Evolutionary conservation across 192 early-diverging fungal genomes (phyloP).

Genomic region (Linnemannia elongata): DNA sequence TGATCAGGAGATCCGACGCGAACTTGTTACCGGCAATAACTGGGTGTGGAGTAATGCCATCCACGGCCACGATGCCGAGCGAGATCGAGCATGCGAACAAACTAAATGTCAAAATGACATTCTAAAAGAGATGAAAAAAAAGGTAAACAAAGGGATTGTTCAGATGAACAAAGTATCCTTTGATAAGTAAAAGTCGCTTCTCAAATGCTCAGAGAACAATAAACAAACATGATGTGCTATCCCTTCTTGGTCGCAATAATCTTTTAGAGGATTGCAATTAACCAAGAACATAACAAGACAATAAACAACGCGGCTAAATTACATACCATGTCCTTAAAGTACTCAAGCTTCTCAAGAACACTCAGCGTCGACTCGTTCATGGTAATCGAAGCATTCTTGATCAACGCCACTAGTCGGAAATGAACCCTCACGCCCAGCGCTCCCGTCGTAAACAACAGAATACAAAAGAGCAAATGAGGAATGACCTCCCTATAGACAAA

Average conservation of each 20-base stretch:
- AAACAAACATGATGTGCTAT: neutral
- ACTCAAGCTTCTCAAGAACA: conserved; percentile 45
- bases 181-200: neutral
- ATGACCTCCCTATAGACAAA: conserved; percentile 29
- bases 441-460: conserved; percentile 29
- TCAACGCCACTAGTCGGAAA: conserved; percentile 23
- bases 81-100: conserved; percentile 33
- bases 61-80: conserved; percentile 31
- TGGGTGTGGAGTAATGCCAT: conserved; percentile 28
- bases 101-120: conserved; percentile 42
- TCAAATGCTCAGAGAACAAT: neutral
- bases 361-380: conserved; percentile 33
- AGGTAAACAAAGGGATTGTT: neutral
- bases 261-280: neutral
- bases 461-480: conserved; percentile 47
- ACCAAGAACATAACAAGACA: neutral
- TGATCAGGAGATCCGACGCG: conserved; percentile 51
- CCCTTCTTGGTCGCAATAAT: neutral
- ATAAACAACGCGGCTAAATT: neutral
- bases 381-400: conserved; percentile 17
- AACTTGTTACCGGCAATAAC: conserved; percentile 39
- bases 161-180: conserved; percentile 11
- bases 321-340: conserved; percentile 56
- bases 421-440: conserved; percentile 32
- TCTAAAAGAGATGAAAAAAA: conserved; percentile 17